Evolutionary conservation across 2,329 filamentous ascomycete species (phyloP), one percentile per base, ranked within the genome.

Genomic region (Chalara sp.): DNA sequence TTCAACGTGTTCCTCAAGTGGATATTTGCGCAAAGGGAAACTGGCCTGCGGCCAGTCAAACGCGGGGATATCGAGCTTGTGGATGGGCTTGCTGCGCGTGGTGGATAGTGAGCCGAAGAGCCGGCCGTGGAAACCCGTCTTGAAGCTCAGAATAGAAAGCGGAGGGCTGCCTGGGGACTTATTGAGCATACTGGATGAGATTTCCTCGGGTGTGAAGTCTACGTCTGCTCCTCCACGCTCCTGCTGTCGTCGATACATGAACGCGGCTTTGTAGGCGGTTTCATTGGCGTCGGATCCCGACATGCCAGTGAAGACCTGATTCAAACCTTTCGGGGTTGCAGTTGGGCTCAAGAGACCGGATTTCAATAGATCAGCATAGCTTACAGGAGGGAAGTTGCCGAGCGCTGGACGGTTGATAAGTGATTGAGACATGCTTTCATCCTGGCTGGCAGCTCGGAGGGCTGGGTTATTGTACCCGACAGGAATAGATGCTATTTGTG

Each of bases 41-140:
- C 83, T 75, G n/a, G 87, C 86, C 69, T 88, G 85, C 48, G 87
- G 87, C 87, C 87, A 92, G 73, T 91, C 83, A 66, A 92, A 92
- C 54, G 87, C 84, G n/a, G 87, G 87, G 58, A 92, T 91, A 66
- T 92, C 87, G 59, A 92, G 76, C 70, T 92, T 92, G 76, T 92
- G 87, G 60, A 92, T 87, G 49, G 87, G 78, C 75, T 91, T 91
- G 68, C 81, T 86, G 65, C 87, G 84, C 32, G 87, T 92, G 56
- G 87, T 90, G 53, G 84, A 87, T 49, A 92, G 75, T 56, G 78
- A 83, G 60, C 86, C 87, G 65, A 92, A 91, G 30, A 89, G 80
- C 62, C 87, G 86, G 53, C 87, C 87, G 70, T 92, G 87, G 76
- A 92, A 92, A 46, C 73, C 86, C 60, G 81, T 79, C 67, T 79